Evolutionary conservation across 495 filamentous ascomycete genomes (phyloP).

Genomic region (Aspergillus affinis): DNA sequence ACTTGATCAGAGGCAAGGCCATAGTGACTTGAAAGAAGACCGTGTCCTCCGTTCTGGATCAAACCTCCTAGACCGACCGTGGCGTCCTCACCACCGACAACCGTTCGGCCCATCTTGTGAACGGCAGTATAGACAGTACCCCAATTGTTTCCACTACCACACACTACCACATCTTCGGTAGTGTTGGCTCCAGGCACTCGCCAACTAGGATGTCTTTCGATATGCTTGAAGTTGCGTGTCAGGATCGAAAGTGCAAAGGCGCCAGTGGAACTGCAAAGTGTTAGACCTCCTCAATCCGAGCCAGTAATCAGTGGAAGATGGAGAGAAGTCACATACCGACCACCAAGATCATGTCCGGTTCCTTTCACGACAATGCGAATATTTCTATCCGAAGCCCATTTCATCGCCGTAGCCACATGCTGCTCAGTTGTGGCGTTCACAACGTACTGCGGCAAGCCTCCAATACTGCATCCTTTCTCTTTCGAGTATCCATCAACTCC

Average conservation of each 20-base stretch:
- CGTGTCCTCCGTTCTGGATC: slow-evolving; percentile 58
- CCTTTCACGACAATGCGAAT: slow-evolving; percentile 53
- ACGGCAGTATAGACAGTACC: slow-evolving; percentile 16
- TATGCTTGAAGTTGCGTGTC: slow-evolving; percentile 47
- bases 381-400: slow-evolving; percentile 51
- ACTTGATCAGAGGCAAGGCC: slow-evolving; percentile 58
- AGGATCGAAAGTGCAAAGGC: slow-evolving; percentile 47
- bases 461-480: slow-evolving; percentile 23
- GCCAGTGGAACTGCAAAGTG: slow-evolving; percentile 45
- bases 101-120: slow-evolving; percentile 16
- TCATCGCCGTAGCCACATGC: slow-evolving; percentile 33
- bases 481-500: slow-evolving; percentile 16
- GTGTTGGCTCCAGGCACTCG: slow-evolving; percentile 23
- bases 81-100: slow-evolving; percentile 27
- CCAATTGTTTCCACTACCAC: slow-evolving; percentile 28
- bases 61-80: slow-evolving; percentile 48
- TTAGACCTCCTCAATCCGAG: slow-evolving; percentile 15
- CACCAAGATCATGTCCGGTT: slow-evolving; percentile 54
- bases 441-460: slow-evolving; percentile 29
- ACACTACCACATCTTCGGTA: slow-evolving; percentile 25
- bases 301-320: slow-evolving; percentile 12
- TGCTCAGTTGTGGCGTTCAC: slow-evolving; percentile 32
- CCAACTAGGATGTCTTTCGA: slow-evolving; percentile 27
- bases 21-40: slow-evolving; percentile 48
- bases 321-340: slow-evolving; percentile 29